Conservation (phyloP, 441 rosid species). For the Syzygium syzygioides region DNA sequence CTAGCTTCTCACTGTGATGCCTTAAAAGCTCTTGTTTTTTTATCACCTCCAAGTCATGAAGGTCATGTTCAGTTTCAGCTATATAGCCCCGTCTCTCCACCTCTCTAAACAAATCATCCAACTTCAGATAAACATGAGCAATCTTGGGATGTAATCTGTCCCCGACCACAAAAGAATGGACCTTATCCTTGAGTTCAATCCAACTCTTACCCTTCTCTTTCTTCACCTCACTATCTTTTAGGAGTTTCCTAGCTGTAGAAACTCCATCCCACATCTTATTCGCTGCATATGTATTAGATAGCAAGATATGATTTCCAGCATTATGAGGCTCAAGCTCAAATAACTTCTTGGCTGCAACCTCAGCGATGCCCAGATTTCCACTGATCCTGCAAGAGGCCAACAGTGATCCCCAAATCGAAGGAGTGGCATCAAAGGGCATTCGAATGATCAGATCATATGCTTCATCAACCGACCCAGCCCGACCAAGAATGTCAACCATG, state of each 20-base stretch:
- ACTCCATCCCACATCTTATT: conserved; percentile 58
- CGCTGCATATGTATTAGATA: conserved; percentile 61
- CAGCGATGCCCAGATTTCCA: conserved; percentile 55
- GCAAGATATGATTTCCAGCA: conserved; percentile 65
- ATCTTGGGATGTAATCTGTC: conserved; percentile 55
- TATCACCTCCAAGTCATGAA: conserved; percentile 52
- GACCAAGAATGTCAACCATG: conserved; percentile 77
- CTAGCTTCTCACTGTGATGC: conserved; percentile 61
- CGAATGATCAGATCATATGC: conserved; percentile 47
- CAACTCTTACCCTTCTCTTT: conserved; percentile 78
- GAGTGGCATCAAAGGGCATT: conserved; percentile 61
- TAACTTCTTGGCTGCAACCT: conserved; percentile 57
- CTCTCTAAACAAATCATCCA: conserved; percentile 41
- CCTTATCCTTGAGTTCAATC: conserved; percentile 62
- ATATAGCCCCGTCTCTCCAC: conserved; percentile 44
- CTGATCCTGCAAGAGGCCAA: conserved; percentile 59
- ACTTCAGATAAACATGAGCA: conserved; percentile 35
- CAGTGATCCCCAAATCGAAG: conserved; percentile 80
- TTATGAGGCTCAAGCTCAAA: conserved; percentile 67
- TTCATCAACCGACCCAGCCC: conserved; percentile 54
- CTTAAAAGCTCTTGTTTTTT: conserved; percentile 47
- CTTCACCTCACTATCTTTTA: conserved; percentile 44
- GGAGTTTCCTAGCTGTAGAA: conserved; percentile 44
- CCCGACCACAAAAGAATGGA: conserved; percentile 56
- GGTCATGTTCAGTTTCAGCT: conserved; percentile 37